These are phyloP conservation scores for Fraxinus ornus DNA, from an alignment of 305 asterid genomes.

Conservation along the genomic window DNA sequence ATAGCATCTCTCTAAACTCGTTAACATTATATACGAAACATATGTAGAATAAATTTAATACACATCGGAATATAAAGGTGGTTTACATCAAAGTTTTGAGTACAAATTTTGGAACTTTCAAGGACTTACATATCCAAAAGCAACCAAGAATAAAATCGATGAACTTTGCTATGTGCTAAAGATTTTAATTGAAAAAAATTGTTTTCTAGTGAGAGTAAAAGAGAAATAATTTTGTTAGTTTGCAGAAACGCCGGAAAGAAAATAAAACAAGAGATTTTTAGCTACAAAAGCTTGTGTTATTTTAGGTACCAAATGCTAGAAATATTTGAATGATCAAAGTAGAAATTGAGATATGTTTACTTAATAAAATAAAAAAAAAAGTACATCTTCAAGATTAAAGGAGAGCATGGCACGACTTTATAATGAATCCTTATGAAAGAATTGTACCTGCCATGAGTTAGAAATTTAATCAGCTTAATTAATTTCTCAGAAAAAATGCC, in stretches of 20 bases:
- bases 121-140: neutral
- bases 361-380: neutral
- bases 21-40: neutral
- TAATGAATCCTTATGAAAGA: slow-evolving; percentile 16
- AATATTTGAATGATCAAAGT: neutral
- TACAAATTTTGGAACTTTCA: neutral
- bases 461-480: neutral
- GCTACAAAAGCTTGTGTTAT: neutral
- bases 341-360: neutral
- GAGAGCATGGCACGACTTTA: slow-evolving; percentile 10
- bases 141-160: neutral
- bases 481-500: neutral
- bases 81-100: neutral
- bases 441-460: slow-evolving; percentile 18
- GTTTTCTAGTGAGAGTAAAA: neutral
- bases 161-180: neutral
- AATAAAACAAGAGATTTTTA: neutral
- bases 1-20: neutral
- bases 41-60: neutral
- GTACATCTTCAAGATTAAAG: neutral
- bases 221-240: neutral
- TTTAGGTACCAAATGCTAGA: neutral
- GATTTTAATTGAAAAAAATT: neutral
- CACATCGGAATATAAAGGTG: neutral
- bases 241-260: neutral